Conservation (phyloP, 495 filamentous ascomycete genomes). For the Cetradonia linearis region DNA sequence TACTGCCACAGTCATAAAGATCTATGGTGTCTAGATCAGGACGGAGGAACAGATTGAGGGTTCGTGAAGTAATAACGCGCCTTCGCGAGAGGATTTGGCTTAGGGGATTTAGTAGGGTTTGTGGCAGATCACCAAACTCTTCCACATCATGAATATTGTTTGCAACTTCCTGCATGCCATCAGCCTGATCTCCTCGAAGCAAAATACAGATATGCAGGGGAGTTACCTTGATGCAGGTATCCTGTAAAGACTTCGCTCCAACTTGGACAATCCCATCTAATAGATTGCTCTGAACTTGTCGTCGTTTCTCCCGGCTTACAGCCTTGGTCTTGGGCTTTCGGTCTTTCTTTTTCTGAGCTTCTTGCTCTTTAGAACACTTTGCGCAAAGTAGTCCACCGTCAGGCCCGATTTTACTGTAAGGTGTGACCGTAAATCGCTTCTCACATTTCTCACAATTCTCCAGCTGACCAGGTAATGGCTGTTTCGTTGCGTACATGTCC, state of each 20-base stretch:
- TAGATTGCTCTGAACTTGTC: conserved; percentile 65
- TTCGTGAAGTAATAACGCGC: conserved; percentile 58
- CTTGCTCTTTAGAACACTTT: conserved; percentile 71
- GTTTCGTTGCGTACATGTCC: conserved; percentile 49
- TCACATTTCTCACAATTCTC: conserved; percentile 79
- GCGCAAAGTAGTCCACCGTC: conserved; percentile 75
- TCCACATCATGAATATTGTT: conserved; percentile 74
- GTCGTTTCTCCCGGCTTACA: conserved; percentile 42
- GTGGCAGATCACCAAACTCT: conserved; percentile 70
- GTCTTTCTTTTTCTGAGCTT: conserved; percentile 49
- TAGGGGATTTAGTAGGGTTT: conserved; percentile 56
- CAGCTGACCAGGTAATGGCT: conserved; percentile 72
- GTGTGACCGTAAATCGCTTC: conserved; percentile 86
- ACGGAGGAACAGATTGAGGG: conserved; percentile 68
- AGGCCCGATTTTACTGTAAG: conserved; percentile 75
- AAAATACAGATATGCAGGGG: background rate
- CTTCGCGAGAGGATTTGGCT: conserved; percentile 73
- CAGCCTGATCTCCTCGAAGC: conserved; percentile 6
- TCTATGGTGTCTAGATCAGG: conserved; percentile 53
- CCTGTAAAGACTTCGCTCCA: conserved; percentile 63
- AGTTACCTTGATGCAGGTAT: conserved; percentile 63
- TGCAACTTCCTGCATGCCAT: conserved; percentile 51
- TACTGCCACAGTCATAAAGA: conserved; percentile 71
- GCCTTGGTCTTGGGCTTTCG: conserved; percentile 48
- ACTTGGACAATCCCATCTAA: conserved; percentile 60